These are phyloP conservation scores for Globisporangium abappressorium DNA, from an alignment of 352 stramenopile genomes.

Conservation along the genomic window DNA sequence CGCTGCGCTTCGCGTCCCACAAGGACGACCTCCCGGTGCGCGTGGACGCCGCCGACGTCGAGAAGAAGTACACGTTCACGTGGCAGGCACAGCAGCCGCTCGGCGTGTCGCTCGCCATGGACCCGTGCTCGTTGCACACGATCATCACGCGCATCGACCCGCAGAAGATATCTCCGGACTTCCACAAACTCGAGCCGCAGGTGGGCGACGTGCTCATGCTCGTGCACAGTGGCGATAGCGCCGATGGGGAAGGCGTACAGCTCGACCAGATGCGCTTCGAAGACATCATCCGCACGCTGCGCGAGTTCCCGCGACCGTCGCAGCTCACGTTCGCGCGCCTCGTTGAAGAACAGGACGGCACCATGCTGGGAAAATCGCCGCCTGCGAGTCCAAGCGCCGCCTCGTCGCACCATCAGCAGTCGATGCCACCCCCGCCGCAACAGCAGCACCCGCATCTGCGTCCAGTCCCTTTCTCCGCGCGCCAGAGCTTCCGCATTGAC, in stretches of 20 bases:
- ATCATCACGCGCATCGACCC: constrained; percentile 63
- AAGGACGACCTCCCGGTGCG: constrained; percentile 37
- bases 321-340: constrained; percentile 61
- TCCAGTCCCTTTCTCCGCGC: constrained; percentile 22
- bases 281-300: constrained; percentile 51
- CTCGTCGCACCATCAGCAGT: background rate
- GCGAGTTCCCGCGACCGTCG: constrained; percentile 48
- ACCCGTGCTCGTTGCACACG: constrained; percentile 69
- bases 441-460: constrained; percentile 17
- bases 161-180: constrained; percentile 53
- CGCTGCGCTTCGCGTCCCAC: constrained; percentile 60
- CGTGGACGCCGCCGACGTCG: constrained; percentile 39
- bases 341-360: constrained; percentile 25
- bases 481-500: constrained; percentile 63
- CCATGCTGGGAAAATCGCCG: background rate
- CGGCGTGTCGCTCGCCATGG: constrained; percentile 75
- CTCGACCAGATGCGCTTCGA: constrained; percentile 71
- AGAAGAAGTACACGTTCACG: constrained; percentile 47
- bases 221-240: constrained; percentile 30
- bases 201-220: constrained; percentile 68
- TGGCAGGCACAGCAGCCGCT: constrained; percentile 49
- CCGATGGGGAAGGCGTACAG: constrained; percentile 19
- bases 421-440: background rate
- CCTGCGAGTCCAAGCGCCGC: constrained; percentile 9
- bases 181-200: constrained; percentile 44